A percentile compares a stretch with the other conserved stretches of the same genome.
phyloP scores from a whole-genome alignment of 2,329 filamentous ascomycete genomes.

The Parafenestella ontariensis region DNA sequence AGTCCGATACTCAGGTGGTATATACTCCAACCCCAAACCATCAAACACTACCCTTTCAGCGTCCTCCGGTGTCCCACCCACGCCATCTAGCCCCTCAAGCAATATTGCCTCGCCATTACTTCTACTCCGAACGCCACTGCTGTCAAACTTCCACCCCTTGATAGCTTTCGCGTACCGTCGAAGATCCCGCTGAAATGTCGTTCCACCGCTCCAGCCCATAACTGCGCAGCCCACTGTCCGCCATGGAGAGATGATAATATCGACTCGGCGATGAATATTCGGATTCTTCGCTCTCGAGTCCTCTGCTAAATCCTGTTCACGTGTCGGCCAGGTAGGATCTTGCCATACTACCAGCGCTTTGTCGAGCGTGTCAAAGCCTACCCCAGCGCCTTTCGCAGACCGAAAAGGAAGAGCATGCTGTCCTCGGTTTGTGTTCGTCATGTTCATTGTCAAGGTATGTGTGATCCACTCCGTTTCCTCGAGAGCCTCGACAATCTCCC shows the following conservation, averaged over 20 bases:
- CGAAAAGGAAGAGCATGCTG: conserved; percentile 69
- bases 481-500: conserved; percentile 72
- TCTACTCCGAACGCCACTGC: conserved; percentile 78
- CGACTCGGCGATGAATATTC: conserved; percentile 82
- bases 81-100: conserved; percentile 60
- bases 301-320: conserved; percentile 43
- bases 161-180: conserved; percentile 77
- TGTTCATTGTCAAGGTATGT: conserved; percentile 76
- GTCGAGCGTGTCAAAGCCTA: conserved; percentile 86
- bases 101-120: conserved; percentile 74
- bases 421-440: conserved; percentile 73
- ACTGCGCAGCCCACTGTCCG: conserved; percentile 87
- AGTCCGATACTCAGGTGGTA: conserved; percentile 53
- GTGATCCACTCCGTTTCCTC: conserved; percentile 77
- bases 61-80: conserved; percentile 66
- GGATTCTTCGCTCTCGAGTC: conserved; percentile 64
- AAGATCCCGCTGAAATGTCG: conserved; percentile 88
- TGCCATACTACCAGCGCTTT: conserved; percentile 96
- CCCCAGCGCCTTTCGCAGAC: conserved; percentile 49
- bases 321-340: conserved; percentile 60
- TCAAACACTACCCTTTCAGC: conserved; percentile 83
- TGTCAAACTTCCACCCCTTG: conserved; percentile 85
- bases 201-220: conserved; percentile 86
- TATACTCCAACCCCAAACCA: conserved; percentile 67
- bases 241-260: conserved; percentile 92